phyloP scores from a whole-genome alignment of 2,329 filamentous ascomycete species.

The Chaetomium sp. region DNA sequence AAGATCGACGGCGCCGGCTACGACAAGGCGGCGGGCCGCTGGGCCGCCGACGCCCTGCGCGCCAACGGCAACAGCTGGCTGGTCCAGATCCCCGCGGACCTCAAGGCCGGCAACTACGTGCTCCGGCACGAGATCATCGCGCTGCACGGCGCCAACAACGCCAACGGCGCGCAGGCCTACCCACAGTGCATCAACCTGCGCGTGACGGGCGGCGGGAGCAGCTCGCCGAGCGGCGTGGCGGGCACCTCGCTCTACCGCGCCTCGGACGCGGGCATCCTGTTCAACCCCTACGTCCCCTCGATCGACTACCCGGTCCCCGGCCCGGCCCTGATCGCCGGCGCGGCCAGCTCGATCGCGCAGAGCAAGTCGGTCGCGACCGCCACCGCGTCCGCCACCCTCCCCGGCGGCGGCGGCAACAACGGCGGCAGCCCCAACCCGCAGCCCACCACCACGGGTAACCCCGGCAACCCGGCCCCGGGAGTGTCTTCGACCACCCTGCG shows the following conservation, averaged over 20 bases:
- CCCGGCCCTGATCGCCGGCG: constrained; percentile 35
- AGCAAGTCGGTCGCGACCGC: constrained; percentile 29
- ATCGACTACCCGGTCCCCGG: constrained; percentile 36
- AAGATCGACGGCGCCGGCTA: constrained; percentile 64
- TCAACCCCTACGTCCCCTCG: constrained; percentile 33
- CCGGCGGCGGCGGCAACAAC: constrained; percentile 22
- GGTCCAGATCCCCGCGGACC: constrained; percentile 46
- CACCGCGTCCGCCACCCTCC: constrained; percentile 30
- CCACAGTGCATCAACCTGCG: constrained; percentile 52
- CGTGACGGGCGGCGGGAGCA: constrained; percentile 43
- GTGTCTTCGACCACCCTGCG: constrained; percentile 15
- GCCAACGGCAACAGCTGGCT: constrained; percentile 48
- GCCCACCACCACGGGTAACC: constrained; percentile 18
- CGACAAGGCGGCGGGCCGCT: constrained; percentile 49
- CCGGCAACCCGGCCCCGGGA: constrained; percentile 13
- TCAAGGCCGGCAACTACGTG: constrained; percentile 47
- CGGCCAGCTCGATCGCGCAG: constrained; percentile 28
- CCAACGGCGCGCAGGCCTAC: constrained; percentile 51
- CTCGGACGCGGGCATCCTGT: constrained; percentile 34
- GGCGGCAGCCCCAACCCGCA: constrained; percentile 13
- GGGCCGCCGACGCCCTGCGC: constrained; percentile 55
- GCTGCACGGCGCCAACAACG: constrained; percentile 44
- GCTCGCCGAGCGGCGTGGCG: constrained; percentile 36
- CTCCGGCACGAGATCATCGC: constrained; percentile 54
- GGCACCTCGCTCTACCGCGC: constrained; percentile 34